Evolutionary conservation across 2,329 filamentous ascomycete genomes (phyloP).

Genomic region (Pestalotiopsis sp.): DNA sequence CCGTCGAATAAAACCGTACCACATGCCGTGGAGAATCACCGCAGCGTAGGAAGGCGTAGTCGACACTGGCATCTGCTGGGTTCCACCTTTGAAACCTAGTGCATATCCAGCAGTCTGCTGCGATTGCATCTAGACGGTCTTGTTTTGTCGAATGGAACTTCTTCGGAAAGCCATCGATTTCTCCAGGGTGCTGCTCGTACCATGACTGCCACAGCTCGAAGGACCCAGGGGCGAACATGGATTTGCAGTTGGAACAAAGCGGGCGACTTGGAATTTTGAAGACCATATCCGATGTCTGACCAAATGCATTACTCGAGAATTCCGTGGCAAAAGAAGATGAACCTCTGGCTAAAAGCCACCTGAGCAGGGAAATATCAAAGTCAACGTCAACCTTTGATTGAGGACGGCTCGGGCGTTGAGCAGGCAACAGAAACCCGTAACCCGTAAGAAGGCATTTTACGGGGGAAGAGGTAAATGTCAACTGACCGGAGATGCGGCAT

Average conservation of each 20-base stretch:
- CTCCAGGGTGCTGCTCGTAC: not conserved
- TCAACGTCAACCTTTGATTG: not conserved
- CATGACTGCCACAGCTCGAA: not conserved
- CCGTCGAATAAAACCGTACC: not conserved
- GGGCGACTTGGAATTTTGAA: not conserved
- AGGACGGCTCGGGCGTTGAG: not conserved
- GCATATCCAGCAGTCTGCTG: not conserved
- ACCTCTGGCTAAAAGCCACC: not conserved
- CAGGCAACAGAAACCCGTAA: not conserved
- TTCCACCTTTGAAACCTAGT: not conserved
- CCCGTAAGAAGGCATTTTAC: not conserved
- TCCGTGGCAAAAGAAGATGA: not conserved
- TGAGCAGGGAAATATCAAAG: not conserved
- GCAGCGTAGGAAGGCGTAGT: not conserved
- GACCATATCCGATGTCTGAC: not conserved
- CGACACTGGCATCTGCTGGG: not conserved
- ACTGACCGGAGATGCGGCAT: not conserved
- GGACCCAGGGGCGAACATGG: not conserved
- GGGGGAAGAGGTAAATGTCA: not conserved
- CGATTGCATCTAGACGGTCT: not conserved
- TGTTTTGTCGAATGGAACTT: not conserved
- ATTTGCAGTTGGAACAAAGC: not conserved
- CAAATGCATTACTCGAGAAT: not conserved
- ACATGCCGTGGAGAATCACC: not conserved
- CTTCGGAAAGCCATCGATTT: not conserved